Evolutionary conservation across 768 basidiomycete genomes (phyloP).

Genomic region (Gymnopilus dilepis): DNA sequence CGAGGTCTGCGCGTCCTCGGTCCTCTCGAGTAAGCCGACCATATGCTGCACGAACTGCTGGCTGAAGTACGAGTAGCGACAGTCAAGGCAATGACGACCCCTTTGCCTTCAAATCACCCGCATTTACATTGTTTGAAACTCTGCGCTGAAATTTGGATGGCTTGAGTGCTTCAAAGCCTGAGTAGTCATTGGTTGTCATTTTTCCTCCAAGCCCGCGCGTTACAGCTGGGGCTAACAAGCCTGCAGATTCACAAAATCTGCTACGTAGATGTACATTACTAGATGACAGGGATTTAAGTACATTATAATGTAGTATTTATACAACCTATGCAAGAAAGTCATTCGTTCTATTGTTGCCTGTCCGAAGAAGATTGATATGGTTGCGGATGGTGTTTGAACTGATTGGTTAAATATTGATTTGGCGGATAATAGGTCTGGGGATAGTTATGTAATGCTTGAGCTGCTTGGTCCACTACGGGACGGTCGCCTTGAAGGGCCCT

Average conservation of each 20-base stretch:
- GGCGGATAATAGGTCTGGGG: constrained; percentile 28
- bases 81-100: constrained; percentile 66
- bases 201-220: too few species aligned
- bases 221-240: too few species aligned
- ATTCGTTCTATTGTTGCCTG: constrained; percentile 25
- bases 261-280: constrained; percentile 16
- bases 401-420: constrained; percentile 21
- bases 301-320: too few species aligned
- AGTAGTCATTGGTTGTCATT: too few species aligned
- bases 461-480: constrained; percentile 2
- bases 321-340: constrained; percentile 18
- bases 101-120: constrained; percentile 67
- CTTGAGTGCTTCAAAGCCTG: too few species aligned
- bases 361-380: constrained; percentile 36
- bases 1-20: constrained; percentile 89
- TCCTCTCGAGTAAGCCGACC: constrained; percentile 66
- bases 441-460: constrained; percentile 14
- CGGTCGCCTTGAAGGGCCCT: constrained; percentile 12
- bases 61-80: constrained; percentile 20
- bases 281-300: constrained; percentile 30
- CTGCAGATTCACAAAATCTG: background rate
- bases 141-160: constrained; percentile 74
- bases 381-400: constrained; percentile 37
- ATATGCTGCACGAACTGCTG: background rate
- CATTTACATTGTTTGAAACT: constrained; percentile 72